Evolutionary conservation across 768 basidiomycete species (phyloP).

Genomic region (Leccinum imitatum): DNA sequence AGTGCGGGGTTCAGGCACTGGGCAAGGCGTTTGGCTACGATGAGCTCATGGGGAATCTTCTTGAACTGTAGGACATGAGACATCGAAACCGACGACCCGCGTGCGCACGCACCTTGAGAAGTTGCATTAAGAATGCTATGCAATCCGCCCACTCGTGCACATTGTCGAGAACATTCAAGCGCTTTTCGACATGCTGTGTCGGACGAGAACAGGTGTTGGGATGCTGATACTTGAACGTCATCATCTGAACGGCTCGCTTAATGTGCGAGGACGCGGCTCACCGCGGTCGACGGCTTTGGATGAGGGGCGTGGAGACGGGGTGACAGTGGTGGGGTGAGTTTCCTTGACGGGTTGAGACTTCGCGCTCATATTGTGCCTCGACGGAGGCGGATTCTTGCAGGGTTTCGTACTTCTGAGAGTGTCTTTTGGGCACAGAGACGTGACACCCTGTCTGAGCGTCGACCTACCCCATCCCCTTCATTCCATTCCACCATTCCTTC

Average conservation of each 20-base stretch:
- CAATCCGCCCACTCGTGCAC: slow-evolving; percentile 99
- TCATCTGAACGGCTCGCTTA: not conserved
- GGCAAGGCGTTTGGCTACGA: slow-evolving; percentile 91
- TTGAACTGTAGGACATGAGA: slow-evolving; percentile 70
- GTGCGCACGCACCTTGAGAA: slow-evolving; percentile 68
- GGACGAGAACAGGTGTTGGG: slow-evolving; percentile 58
- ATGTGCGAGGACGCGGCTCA: slow-evolving; percentile 14
- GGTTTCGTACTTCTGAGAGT: not conserved
- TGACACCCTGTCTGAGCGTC: slow-evolving; percentile 4
- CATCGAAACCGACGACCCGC: not conserved
- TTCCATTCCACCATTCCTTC: slow-evolving; percentile 81
- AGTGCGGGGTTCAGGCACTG: slow-evolving; percentile 98
- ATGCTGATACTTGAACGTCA: slow-evolving; percentile 37
- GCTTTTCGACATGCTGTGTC: slow-evolving; percentile 94
- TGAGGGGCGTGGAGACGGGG: slow-evolving; percentile 14
- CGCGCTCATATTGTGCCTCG: slow-evolving; percentile 20
- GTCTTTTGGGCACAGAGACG: not conserved
- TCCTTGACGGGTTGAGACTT: slow-evolving; percentile 18
- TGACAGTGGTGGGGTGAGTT: slow-evolving; percentile 17
- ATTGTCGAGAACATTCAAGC: slow-evolving; percentile 88
- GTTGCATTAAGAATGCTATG: slow-evolving; percentile 92
- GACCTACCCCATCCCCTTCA: slow-evolving; percentile 36
- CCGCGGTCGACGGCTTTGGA: slow-evolving; percentile 32
- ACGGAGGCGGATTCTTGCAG: slow-evolving; percentile 15
- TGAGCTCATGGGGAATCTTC: slow-evolving; percentile 92